phyloP scores from a whole-genome alignment of 768 basidiomycete genomes.

The Suillus placidus region DNA sequence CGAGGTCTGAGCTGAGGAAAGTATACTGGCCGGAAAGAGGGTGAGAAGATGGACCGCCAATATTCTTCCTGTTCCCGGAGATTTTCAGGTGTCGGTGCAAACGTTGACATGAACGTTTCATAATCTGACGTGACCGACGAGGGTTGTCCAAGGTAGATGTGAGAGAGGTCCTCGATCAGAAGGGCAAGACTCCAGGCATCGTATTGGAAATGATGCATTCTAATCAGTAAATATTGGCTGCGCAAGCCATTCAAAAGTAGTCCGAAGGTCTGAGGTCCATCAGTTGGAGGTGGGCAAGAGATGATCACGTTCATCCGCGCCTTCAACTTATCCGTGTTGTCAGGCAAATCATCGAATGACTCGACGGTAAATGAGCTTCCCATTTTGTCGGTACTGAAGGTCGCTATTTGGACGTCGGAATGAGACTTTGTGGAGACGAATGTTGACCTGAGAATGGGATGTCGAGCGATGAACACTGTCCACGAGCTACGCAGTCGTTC shows the following conservation, averaged over 20 bases:
- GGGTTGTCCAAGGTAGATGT: slow-evolving; percentile 34
- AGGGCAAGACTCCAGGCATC: slow-evolving; percentile 50
- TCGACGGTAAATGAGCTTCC: slow-evolving; percentile 11
- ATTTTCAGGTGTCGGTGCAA: slow-evolving; percentile 21
- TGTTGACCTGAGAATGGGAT: slow-evolving; percentile 47
- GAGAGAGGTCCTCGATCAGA: slow-evolving; percentile 42
- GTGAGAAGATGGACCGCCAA: slow-evolving; percentile 39
- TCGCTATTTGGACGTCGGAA: slow-evolving; percentile 26
- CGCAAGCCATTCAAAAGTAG: slow-evolving; percentile 19
- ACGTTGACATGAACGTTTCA: slow-evolving; percentile 32
- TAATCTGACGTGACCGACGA: slow-evolving; percentile 29
- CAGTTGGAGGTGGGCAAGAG: slow-evolving; percentile 23
- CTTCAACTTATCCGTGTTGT: slow-evolving; percentile 10
- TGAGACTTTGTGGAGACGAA: slow-evolving; percentile 31
- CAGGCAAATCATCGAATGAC: slow-evolving; percentile 11
- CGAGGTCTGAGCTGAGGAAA: slow-evolving; percentile 26
- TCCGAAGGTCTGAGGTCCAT: slow-evolving; percentile 25
- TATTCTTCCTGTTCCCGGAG: slow-evolving; percentile 32
- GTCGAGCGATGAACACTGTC: slow-evolving; percentile 37
- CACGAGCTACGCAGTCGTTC: slow-evolving; percentile 38
- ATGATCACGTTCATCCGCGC: slow-evolving; percentile 27
- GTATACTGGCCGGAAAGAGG: slow-evolving; percentile 26
- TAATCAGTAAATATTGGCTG: slow-evolving; percentile 29
- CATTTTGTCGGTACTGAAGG: slow-evolving; percentile 25
- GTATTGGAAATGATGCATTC: slow-evolving; percentile 54